Percentiles rank a stretch among this genome's conserved stretches.
Evolutionary conservation across 2,329 filamentous ascomycete species (phyloP).

Genomic region (Trichoderma sp.): DNA sequence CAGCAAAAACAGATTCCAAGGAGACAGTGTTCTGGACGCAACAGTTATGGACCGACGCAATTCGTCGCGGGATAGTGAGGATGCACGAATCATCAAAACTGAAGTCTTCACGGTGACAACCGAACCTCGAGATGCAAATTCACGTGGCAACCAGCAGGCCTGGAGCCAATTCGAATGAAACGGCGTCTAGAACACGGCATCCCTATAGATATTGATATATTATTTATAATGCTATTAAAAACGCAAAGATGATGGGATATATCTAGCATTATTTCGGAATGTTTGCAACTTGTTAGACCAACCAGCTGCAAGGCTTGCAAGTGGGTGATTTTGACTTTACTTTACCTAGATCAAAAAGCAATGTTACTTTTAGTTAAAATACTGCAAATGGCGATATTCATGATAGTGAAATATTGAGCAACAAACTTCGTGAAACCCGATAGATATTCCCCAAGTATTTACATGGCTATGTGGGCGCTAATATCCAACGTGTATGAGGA

Average conservation of each 20-base stretch:
- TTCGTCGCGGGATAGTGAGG: not conserved
- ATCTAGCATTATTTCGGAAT: not conserved
- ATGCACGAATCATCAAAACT: not conserved
- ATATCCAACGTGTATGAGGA: too few relatives aligned
- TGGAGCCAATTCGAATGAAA: not conserved
- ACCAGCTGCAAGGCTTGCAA: not conserved
- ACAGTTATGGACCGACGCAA: not conserved
- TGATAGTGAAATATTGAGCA: not conserved
- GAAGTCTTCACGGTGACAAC: not conserved
- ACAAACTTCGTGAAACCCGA: not conserved
- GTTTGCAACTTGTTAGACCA: not conserved
- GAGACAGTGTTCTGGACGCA: not conserved
- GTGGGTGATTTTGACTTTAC: not conserved
- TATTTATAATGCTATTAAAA: not conserved
- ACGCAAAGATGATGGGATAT: not conserved
- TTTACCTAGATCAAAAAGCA: not conserved
- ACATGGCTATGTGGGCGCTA: too few relatives aligned
- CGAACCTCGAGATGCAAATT: not conserved
- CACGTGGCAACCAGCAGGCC: not conserved
- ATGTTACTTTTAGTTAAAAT: not conserved
- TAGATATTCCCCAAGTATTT: too few relatives aligned
- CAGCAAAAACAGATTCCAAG: constrained; percentile 1
- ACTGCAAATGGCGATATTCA: not conserved
- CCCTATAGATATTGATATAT: not conserved
- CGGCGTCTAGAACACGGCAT: not conserved